phyloP scores from a whole-genome alignment of 352 stramenopile species.

The Stephanocyclus meneghinianus region DNA sequence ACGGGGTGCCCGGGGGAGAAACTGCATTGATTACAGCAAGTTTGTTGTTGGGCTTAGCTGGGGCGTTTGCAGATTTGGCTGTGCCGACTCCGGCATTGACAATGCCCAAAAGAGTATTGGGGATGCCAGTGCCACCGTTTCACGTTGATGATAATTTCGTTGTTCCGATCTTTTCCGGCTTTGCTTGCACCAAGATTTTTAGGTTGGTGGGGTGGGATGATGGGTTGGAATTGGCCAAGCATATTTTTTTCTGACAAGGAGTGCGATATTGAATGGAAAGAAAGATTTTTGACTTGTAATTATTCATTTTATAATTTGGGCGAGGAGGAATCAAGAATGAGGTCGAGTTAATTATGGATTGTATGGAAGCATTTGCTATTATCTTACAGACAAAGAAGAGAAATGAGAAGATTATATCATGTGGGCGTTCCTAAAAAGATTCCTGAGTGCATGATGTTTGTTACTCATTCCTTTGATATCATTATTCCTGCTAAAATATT shows the following conservation, averaged over 20 bases:
- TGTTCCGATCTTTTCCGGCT: slow-evolving; percentile 74
- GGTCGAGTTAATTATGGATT: background rate
- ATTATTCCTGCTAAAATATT: no score
- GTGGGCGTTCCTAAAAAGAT: no score
- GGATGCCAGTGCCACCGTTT: slow-evolving; percentile 72
- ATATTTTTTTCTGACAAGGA: slow-evolving; percentile 45
- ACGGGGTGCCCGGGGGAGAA: slow-evolving; percentile 32
- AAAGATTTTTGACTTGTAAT: background rate
- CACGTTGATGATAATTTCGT: slow-evolving; percentile 82
- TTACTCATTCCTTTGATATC: no score
- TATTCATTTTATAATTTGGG: background rate
- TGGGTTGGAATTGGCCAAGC: slow-evolving; percentile 54
- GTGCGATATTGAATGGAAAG: background rate
- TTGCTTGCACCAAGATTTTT: slow-evolving; percentile 71
- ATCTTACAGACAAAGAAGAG: no score
- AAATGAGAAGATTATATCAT: no score
- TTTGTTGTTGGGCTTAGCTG: slow-evolving; percentile 66
- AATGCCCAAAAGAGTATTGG: slow-evolving; percentile 70
- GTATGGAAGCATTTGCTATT: no score
- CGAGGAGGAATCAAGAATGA: background rate
- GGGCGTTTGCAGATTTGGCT: slow-evolving; percentile 76
- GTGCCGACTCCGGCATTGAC: slow-evolving; percentile 75
- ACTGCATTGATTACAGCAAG: slow-evolving; percentile 44
- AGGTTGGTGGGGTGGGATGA: slow-evolving; percentile 48
- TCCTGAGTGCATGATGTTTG: no score